Evolutionary conservation across 2,329 filamentous ascomycete species (phyloP), one percentile per base, ranked within the genome.

Genomic region (Fusarium caatingaense): DNA sequence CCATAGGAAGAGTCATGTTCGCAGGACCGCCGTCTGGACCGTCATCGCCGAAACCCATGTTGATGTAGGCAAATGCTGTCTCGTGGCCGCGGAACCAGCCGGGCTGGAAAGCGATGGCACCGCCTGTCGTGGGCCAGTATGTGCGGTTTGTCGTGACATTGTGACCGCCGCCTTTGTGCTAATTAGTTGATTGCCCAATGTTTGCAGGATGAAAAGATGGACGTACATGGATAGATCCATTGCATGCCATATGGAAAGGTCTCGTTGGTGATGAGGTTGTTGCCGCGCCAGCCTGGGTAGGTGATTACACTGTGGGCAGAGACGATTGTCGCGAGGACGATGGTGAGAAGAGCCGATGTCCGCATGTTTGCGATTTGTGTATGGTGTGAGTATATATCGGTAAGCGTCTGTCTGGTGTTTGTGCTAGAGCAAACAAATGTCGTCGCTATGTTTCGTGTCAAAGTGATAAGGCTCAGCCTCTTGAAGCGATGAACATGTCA

Each of bases 81-180:
- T 87, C 80, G 79, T 98, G 96, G 69, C 96, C 96, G 62, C 91
- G 89, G 84, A 98, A 98, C 96, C 96, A 98, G 76, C 95, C 96
- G 0, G 96, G 96, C 78, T 98, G 95, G 75, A 98, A 87, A 51
- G 93, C 88, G 65, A 99, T 77, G n/a, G 94, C 93, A 67, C 96
- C 96, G 72, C 96, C 96, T 30, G 83, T 88, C 51, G 93, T 86
- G 18, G 96, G 94, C 96, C 96, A 98, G 82, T 91, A 93, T 16
- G 96, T 97, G 68, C 95, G 90, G 82, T 99, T 98, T 46, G 81
- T 86, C 1, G 93, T 92, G 40, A 88, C 87, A 48, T 85, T 84
- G 83, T 95, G 89, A 66, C 96, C 96, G 62, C 96, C 96, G 78
- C 95, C 95, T 98, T 75, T 25, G 7, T 20, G 12, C 47, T 34